phyloP scores from a whole-genome alignment of 306 rosid species.

The Mucuna pruriens region DNA sequence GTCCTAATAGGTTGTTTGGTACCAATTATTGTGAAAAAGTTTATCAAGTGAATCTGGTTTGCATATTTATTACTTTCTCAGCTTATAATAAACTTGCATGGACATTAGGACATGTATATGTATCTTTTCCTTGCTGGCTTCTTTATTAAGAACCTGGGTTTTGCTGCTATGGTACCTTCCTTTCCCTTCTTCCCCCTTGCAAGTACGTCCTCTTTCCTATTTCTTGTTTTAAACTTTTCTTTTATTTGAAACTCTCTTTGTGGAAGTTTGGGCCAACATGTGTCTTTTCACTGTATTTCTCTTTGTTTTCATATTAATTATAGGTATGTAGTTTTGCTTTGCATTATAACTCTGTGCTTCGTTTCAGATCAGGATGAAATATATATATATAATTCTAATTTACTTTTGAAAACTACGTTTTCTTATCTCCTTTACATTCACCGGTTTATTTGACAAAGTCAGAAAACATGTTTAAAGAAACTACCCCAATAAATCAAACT shows the following conservation, averaged over 20 bases:
- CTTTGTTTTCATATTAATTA: constrained; percentile 10
- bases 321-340: background rate
- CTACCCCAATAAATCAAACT: background rate
- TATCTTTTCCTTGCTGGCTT: constrained; percentile 3
- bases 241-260: constrained; percentile 18
- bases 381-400: background rate
- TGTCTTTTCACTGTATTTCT: background rate
- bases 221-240: constrained; percentile 31
- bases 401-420: background rate
- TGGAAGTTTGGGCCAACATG: constrained; percentile 33
- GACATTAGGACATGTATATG: background rate
- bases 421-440: background rate
- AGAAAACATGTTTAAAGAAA: background rate
- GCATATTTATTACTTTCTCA: background rate
- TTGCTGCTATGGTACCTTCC: background rate
- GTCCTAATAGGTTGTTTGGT: background rate
- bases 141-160: constrained; percentile 24
- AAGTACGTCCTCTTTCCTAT: background rate
- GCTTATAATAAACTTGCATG: constrained; percentile 27
- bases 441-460: background rate
- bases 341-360: background rate
- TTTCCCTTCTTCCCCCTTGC: background rate
- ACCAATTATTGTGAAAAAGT: constrained; percentile 18
- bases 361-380: constrained; percentile 28
- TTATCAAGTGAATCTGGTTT: background rate